phyloP scores from a whole-genome alignment of 1,139 yeast genomes.

The Nadsonia starkeyi-henricii region DNA sequence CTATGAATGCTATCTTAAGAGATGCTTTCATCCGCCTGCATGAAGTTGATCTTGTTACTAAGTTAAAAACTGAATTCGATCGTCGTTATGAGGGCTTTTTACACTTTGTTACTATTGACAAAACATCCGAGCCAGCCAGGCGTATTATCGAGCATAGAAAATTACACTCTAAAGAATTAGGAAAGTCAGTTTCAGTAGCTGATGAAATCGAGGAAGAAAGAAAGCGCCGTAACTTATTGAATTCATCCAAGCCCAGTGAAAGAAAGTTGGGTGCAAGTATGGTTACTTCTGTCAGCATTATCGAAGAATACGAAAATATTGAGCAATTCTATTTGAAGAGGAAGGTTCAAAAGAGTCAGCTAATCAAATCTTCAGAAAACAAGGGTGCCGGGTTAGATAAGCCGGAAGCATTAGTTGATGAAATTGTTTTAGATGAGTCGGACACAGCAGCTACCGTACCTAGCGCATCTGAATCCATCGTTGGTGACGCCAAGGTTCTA shows the following conservation, averaged over 20 bases:
- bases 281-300: slow-evolving; percentile 63
- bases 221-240: slow-evolving; percentile 40
- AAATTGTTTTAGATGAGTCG: not conserved
- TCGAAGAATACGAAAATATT: slow-evolving; percentile 23
- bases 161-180: slow-evolving; percentile 28
- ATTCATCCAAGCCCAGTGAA: slow-evolving; percentile 38
- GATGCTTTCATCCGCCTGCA: slow-evolving; percentile 72
- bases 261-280: slow-evolving; percentile 40
- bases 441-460: slow-evolving; percentile 1
- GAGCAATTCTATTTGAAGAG: slow-evolving; percentile 4
- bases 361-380: slow-evolving; percentile 21
- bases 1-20: slow-evolving; percentile 61
- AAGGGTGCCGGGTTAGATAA: slow-evolving; percentile 23
- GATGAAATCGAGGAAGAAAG: slow-evolving; percentile 68
- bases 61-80: slow-evolving; percentile 66
- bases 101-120: slow-evolving; percentile 42
- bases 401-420: slow-evolving; percentile 10
- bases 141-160: slow-evolving; percentile 36
- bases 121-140: slow-evolving; percentile 38
- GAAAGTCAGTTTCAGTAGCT: slow-evolving; percentile 45
- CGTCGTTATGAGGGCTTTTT: slow-evolving; percentile 61
- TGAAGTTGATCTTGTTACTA: slow-evolving; percentile 52
- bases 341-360: slow-evolving; percentile 6
- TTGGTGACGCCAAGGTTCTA: slow-evolving; percentile 9
- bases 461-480: not conserved